Conservation (phyloP, 116 monocot genomes). For the Phalaenopsis hybrid region DNA sequence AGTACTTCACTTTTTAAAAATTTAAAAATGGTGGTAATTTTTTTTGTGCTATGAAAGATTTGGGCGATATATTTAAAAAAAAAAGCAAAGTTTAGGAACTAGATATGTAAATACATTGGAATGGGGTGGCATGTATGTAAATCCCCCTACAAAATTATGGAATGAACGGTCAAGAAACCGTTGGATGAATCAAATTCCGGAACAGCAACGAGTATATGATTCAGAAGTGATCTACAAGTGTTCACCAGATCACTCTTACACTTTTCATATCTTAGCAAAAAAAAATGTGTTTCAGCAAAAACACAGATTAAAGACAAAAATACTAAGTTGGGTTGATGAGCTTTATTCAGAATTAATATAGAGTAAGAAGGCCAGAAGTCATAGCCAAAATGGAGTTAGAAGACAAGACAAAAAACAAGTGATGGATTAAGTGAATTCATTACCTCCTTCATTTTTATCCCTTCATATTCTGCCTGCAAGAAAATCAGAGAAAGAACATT, state of each 20-base stretch:
- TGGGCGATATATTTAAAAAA: too few species aligned
- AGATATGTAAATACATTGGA: too few species aligned
- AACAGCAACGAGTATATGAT: not conserved
- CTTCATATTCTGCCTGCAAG: slow-evolving; percentile 55
- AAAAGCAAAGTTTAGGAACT: too few species aligned
- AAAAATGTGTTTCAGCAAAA: not conserved
- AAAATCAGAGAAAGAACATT: slow-evolving; percentile 6
- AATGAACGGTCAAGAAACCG: not conserved
- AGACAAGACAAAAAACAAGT: not conserved
- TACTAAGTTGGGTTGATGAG: not conserved
- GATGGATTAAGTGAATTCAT: not conserved
- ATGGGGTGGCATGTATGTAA: too few species aligned
- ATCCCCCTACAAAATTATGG: too few species aligned
- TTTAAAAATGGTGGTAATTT: too few species aligned
- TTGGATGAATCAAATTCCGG: not conserved
- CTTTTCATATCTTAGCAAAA: not conserved
- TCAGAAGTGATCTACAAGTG: not conserved
- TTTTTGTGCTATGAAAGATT: too few species aligned
- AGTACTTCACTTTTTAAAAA: too few species aligned
- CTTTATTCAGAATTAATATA: not conserved
- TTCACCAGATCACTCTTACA: not conserved
- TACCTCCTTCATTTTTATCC: slow-evolving; percentile 67
- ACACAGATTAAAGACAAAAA: not conserved
- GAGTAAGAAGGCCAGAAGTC: not conserved
- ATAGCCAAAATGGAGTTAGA: not conserved